Evolutionary conservation across 768 basidiomycete species (phyloP), one percentile per base, ranked within the genome.

Genomic region (Suillus subluteus): DNA sequence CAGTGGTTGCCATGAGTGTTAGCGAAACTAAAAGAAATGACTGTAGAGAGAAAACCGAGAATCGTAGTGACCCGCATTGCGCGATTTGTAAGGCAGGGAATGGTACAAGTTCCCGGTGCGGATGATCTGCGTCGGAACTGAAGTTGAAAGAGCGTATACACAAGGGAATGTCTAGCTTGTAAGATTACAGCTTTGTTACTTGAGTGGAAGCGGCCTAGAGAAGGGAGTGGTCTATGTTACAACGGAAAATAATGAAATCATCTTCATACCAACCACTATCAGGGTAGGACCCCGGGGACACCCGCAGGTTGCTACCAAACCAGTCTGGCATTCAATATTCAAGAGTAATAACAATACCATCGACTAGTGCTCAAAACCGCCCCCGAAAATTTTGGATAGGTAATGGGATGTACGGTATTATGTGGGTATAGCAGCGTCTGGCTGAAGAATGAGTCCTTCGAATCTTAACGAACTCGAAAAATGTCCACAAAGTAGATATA

Each of bases 11-110:
- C 68, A n/a, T 75, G 40, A 30, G 68, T 30, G 67, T 71, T 67
- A 74, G 79, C 71, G 66, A 75, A 62, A 74, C 76, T 69, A 78
- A 84, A 62, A 75, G 74, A 68, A 69, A 82, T 62, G 23, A 67
- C 23, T 79, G 75, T n/a, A 77, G 79, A 40, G 76, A 78, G 62
- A 75, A 78, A 66, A 78, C 73, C 38, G 73, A 74, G 62, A 79
- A 73, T 62, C 77, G 68, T 58, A 69, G 73, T 64, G 78, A 73
- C 37, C 65, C 67, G 70, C 68, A 58, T 61, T 71, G 13, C 58
- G 38, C 23, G 23, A 56, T 46, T 56, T 61, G 12, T 4, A 56
- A 13, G 35, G 55, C 21, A 38, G 32, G n/a, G 12, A 56, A 56
- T 11, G 21, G 23, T 43, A 55, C 23, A 40, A 46, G 32, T 23